Evolutionary conservation across 257 asterid species (phyloP), one percentile per base, ranked within the genome.

Genomic region (Nicotiana noctiflora): DNA sequence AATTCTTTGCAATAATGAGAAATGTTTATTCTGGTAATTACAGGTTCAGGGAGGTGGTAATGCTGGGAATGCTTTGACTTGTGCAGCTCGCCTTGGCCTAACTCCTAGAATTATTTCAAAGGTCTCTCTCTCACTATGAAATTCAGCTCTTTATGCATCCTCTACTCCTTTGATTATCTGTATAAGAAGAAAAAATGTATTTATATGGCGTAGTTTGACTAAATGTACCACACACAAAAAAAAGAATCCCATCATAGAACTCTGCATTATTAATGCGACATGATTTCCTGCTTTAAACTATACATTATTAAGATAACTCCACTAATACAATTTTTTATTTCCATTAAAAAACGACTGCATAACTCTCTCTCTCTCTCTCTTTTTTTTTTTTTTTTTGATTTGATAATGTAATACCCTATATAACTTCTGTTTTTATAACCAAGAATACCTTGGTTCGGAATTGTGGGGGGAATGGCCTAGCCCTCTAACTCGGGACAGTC

Each of bases 31-130:
- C 37, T 77, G 37, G 60, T 34, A 76, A 44, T 81, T 78, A 76
- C 80, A 95, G 99, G 84, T 85, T 63, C 96, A 92, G 88, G 98
- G 97, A 84, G 99, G 99, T 81, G 98, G 99, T 64, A 95, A 95
- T 86, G 89, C 96, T 6, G 98, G 97, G 81, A 95, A 95, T 89
- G 94, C 98, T 51, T 85, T 89, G 89, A 92, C 98, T 74, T 95
- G 99, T 76, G 90, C 94, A 5, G 97, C 97, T 80, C 97, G 97
- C 55, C 83, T 95, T 83, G 99, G 98, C 25, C 84, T 93, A 83
- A 87, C 84, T 63, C 93, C 99, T 21, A 88, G 95, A 79, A 85
- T 95, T 64, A 93, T 95, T 82, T 91, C 98, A 52, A 93, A 93
- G 99, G 99, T 93, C 72, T 78, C 5, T 15, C 27, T 77, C 34